Percentiles rank a stretch among this genome's conserved stretches.
Evolutionary conservation across 768 basidiomycete genomes (phyloP).

Genomic region (Auriscalpium orientale): DNA sequence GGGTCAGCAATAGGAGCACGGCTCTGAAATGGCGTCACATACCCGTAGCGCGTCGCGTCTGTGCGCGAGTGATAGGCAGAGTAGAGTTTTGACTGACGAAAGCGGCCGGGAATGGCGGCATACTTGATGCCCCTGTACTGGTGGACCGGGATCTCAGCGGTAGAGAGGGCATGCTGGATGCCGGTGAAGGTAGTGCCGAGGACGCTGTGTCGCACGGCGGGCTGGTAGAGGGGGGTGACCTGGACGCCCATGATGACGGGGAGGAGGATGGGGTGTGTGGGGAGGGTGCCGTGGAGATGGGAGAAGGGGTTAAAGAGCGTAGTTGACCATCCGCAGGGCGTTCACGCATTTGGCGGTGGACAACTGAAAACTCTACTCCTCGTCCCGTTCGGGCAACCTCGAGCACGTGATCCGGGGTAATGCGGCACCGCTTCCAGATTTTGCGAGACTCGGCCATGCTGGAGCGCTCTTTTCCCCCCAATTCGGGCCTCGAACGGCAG

Average conservation of each 20-base stretch:
- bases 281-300: not conserved
- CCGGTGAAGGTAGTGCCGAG: slow-evolving; percentile 65
- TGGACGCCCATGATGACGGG: slow-evolving; percentile 7
- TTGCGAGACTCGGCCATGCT: not conserved
- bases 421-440: not conserved
- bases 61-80: slow-evolving; percentile 49
- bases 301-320: not conserved
- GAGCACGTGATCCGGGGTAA: not conserved
- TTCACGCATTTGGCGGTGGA: not conserved
- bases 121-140: slow-evolving; percentile 79
- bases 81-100: slow-evolving; percentile 62
- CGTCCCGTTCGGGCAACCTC: not conserved
- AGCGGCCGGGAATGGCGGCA: slow-evolving; percentile 63
- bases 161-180: slow-evolving; percentile 52
- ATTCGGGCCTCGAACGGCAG: not conserved
- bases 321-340: not conserved
- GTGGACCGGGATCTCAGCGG: slow-evolving; percentile 46
- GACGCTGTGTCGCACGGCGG: slow-evolving; percentile 39
- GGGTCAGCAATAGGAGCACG: not conserved
- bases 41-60: slow-evolving; percentile 66
- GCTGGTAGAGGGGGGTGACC: slow-evolving; percentile 12
- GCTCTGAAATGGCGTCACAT: slow-evolving; percentile 17
- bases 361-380: not conserved
- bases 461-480: not conserved
- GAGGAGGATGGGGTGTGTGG: not conserved